Base-by-base conservation (phyloP, 2,329 filamentous ascomycete genomes). In the Exophiala phaeomuriformis region DNA sequence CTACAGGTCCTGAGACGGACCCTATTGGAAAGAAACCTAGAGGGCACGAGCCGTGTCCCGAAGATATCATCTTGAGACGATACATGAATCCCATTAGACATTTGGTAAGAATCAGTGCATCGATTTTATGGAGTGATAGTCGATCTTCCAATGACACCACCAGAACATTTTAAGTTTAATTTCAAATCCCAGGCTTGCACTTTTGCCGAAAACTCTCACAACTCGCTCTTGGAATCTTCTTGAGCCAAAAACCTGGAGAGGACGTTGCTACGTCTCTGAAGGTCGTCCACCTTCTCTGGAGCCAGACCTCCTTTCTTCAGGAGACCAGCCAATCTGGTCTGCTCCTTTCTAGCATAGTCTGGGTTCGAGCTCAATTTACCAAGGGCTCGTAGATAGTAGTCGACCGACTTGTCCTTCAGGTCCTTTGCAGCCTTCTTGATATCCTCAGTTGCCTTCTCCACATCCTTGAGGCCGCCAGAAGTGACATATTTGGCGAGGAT, bases 381-480 rank as follows among this genome's bases (percentile, higher is more conserved):
- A 57, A 93, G 86, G 51, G 95, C 90, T 69, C 88, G 88, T 69
- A 93, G 77, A 71, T 98, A 97, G 81, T 98, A 98, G 72, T 90
- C 80, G 44, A 88, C 88, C 67, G 91, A 95, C 76, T 88, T 88
- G 71, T 85, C 83, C 73, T 85, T 81, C 49, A 93, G 69, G 48
- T 72, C 75, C 63, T 79, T 78, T 27, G 84, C 84, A 57, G 82
- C 80, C 74, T 85, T 85, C 75, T 85, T 84, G 49, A 86, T 77
- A 72, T 94, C 85, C 41, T 77, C 77, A 33, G 81, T 77, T 27
- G 89, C 80, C 59, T 85, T 81, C 42, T 80, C 75, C 47, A 76
- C 72, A 36, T 63, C 60, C 47, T 57, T 61, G 42, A 62, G 30
- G 12, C 61, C 61, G 53, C 83, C 83, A 43, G 82, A 82, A 9